Base-by-base conservation (phyloP, 1,284 basidiomycete species). In the Sporisorium scitamineum region DNA sequence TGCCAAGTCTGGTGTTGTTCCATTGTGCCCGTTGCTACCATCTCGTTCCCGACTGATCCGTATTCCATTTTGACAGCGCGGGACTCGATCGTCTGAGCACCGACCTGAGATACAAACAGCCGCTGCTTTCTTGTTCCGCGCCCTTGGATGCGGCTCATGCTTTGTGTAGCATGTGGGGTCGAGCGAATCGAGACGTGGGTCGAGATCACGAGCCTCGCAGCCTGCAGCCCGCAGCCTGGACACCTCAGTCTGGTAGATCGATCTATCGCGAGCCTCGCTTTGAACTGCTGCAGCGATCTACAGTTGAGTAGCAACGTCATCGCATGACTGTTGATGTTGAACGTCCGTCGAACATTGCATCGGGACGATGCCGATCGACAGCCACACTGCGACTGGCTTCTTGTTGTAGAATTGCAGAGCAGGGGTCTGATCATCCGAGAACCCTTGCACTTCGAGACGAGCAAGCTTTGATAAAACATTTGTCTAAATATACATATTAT, bases 141-240 rank as follows among this genome's bases (percentile, higher is more conserved):
- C 24, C 24, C 24, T 27, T 47, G 18, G 16, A 2, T 18, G 11
- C 37, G 16, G 16, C 2, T 5, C 37, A 16, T 18, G 27, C 11
- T 24, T 10, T 22, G 22, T 8, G 13, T 5, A 27, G n/a, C n/a
- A n/a, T n/a, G n/a, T n/a, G 37, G 18, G 18, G 8, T 5, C 37
- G 37, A 39, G 14, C 37, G 16, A 39, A 18, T 18, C 16, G 18
- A 39, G 37, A 24, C 3, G 24, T 26, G 24, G 26, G 45, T 47
- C 45, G 45, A 47, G 24, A 27, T 27, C 45, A 47, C 47, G 47
- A 48, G 27, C 47, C 47, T 48, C 27, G 47, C 27, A 27, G 26
- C 18, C 47, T 48, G 27, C 47, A 48, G 47, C 47, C 27, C n/a
- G 47, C 47, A 48, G 16, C 27, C 9, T 22, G 24, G 2, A 24